Base-by-base conservation (phyloP, 139 green algal species). In the Haematococcus sp. region DNA sequence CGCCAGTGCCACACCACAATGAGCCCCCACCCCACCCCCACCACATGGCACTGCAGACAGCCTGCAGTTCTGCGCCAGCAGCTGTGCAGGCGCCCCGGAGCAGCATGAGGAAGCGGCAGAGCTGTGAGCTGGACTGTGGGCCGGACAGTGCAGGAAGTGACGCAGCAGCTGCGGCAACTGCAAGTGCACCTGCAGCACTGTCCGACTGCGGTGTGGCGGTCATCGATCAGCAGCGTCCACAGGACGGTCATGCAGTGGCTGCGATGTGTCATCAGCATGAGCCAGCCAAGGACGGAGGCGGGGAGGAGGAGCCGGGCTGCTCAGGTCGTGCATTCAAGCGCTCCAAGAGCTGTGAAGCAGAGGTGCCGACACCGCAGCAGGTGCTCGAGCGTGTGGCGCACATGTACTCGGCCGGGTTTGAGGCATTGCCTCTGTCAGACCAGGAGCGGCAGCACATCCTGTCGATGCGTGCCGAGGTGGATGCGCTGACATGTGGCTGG, bases 231-330 rank as follows among this genome's bases (percentile, higher is more conserved):
- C 40, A 49, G 40, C 7, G 40, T n/a, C n/a, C n/a, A n/a, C n/a
- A n/a, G n/a, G n/a, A n/a, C n/a, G n/a, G n/a, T n/a, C n/a, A n/a
- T n/a, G n/a, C n/a, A n/a, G n/a, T n/a, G n/a, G n/a, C n/a, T n/a
- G n/a, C n/a, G n/a, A n/a, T n/a, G n/a, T n/a, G n/a, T 9, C 55
- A 76, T 33, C 34, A 60, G 4, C 22, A 68, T 76, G 54, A 32
- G 25, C 54, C 54, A 55, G 66, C 35, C n/a, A 34, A 9, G 30
- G n/a, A 19, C 22, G 58, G n/a, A 4, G 58, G n/a, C 28, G 34
- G 58, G 58, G 58, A 65, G 25, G n/a, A 28, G 30, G 58, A 65
- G 58, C n/a, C 23, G n/a, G 11, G 30, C n/a, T 35, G 40, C 40
- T 7, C 40, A 49, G 40, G 40, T 11, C 40, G 40, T 49, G 40